Percentiles rank a stretch among this genome's conserved stretches.
Evolutionary conservation across 305 asterid genomes (phyloP).

Genomic region (Caryopteris hybrid): DNA sequence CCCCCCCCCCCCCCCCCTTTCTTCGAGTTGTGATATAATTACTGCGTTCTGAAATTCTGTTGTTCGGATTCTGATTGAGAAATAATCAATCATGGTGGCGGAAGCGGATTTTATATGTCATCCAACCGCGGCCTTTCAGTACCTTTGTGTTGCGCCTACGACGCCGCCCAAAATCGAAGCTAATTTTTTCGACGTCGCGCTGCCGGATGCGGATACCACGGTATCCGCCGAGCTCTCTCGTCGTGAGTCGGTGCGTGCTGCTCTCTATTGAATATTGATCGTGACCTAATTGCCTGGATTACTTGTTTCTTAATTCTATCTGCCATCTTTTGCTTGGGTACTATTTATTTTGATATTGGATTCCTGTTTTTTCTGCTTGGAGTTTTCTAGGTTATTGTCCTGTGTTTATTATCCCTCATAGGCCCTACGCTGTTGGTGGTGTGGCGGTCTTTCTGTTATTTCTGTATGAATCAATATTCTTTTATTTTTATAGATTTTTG

Average conservation of each 20-base stretch:
- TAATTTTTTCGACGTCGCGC: conserved; percentile 25
- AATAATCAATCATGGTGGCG: conserved; percentile 38
- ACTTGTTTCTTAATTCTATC: background rate
- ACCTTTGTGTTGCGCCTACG: conserved; percentile 30
- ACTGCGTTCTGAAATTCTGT: background rate
- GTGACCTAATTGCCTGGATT: background rate
- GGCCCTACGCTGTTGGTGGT: background rate
- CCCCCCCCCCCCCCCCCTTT: no score
- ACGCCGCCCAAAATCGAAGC: conserved; percentile 19
- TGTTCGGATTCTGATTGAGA: background rate
- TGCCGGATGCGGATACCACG: conserved; percentile 20
- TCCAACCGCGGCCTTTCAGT: conserved; percentile 36
- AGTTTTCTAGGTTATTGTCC: conserved; percentile 4
- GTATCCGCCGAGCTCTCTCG: conserved; percentile 35
- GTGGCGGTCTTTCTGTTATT: background rate
- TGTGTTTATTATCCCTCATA: background rate
- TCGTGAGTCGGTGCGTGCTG: conserved; percentile 39
- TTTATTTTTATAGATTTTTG: no score
- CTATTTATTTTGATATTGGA: background rate
- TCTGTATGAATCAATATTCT: background rate
- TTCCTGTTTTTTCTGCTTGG: background rate
- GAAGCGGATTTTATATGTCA: conserved; percentile 40
- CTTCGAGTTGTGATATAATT: background rate
- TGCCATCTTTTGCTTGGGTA: background rate
- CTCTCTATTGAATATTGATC: background rate